Percentiles rank a stretch among this genome's conserved stretches.
Evolutionary conservation across 1,284 basidiomycete species (phyloP).

Genomic region (Ganoderma boninense): DNA sequence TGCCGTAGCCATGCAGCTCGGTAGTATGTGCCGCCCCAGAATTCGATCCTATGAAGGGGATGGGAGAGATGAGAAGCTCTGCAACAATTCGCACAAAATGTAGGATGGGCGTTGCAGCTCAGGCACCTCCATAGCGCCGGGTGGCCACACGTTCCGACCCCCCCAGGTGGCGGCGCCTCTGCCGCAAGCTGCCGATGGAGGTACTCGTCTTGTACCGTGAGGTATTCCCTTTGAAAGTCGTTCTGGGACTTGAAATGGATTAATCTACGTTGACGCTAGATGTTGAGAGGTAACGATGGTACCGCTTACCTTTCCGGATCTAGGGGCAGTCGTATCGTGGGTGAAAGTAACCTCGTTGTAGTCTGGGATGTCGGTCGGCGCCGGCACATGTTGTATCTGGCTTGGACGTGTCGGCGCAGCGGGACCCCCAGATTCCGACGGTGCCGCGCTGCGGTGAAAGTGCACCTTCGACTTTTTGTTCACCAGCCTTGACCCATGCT

Average conservation of each 20-base stretch:
- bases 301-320: too few relatives aligned
- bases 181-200: neutral
- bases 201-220: neutral
- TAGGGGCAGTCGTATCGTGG: too few relatives aligned
- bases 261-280: too few relatives aligned
- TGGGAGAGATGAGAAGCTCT: neutral
- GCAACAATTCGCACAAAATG: neutral
- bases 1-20: neutral
- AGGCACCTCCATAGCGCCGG: neutral
- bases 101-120: neutral
- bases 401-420: too few relatives aligned
- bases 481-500: too few relatives aligned
- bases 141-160: neutral
- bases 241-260: neutral
- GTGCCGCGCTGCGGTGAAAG: too few relatives aligned
- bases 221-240: neutral
- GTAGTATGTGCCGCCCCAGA: neutral
- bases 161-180: neutral
- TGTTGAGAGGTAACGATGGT: too few relatives aligned
- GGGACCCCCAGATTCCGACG: too few relatives aligned
- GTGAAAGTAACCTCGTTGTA: too few relatives aligned
- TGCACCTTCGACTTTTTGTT: too few relatives aligned
- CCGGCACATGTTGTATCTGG: too few relatives aligned
- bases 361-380: too few relatives aligned
- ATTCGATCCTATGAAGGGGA: neutral